phyloP scores from a whole-genome alignment of 257 asterid genomes.

The Salvia miltiorrhiza region DNA sequence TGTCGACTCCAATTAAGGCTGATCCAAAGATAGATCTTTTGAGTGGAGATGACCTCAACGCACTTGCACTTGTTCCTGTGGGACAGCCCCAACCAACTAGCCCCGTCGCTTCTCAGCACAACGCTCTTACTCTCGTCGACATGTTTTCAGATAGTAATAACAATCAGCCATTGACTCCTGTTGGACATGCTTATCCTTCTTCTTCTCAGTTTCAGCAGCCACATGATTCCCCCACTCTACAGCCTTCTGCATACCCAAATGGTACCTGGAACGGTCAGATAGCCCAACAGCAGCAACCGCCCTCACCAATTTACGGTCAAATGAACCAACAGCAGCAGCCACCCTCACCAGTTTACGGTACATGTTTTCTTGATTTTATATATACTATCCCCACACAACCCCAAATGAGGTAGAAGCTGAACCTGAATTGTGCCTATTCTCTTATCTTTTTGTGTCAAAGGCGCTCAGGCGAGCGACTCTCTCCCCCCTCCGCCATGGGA shows the following conservation, averaged over 20 bases:
- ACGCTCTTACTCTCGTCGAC: constrained; percentile 92
- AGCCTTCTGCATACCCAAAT: constrained; percentile 49
- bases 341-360: constrained; percentile 43
- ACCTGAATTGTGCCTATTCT: constrained; percentile 1
- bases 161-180: constrained; percentile 37
- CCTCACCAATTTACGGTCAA: constrained; percentile 69
- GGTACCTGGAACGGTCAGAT: constrained; percentile 71
- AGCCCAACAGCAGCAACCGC: constrained; percentile 67
- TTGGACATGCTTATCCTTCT: constrained; percentile 53
- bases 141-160: constrained; percentile 57
- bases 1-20: constrained; percentile 48
- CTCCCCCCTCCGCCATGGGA: constrained; percentile 99
- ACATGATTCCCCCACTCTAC: constrained; percentile 40
- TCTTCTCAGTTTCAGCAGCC: constrained; percentile 69
- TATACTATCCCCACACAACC: background rate
- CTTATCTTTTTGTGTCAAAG: constrained; percentile 28
- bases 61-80: constrained; percentile 85
- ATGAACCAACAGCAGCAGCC: constrained; percentile 66
- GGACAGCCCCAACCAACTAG: constrained; percentile 72
- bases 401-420: background rate
- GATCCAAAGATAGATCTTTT: constrained; percentile 79
- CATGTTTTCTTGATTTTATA: constrained; percentile 17
- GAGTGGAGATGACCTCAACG: constrained; percentile 91
- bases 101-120: constrained; percentile 67
- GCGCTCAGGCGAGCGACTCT: constrained; percentile 43